Evolutionary conservation across 768 basidiomycete genomes (phyloP).

Genomic region (Lentinus tigrinus): DNA sequence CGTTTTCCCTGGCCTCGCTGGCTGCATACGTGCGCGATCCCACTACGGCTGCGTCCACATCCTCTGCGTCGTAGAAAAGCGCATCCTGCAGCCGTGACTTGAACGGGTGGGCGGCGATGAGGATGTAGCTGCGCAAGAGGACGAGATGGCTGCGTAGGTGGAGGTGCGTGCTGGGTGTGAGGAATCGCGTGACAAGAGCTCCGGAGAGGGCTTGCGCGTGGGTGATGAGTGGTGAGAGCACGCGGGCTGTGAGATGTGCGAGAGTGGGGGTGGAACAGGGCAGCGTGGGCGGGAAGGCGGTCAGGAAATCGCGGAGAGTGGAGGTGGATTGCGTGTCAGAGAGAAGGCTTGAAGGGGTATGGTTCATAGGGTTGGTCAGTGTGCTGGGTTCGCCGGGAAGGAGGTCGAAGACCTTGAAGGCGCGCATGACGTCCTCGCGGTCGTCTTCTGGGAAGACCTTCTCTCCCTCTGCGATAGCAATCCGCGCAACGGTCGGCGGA

Average conservation of each 20-base stretch:
- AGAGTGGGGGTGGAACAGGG: constrained; percentile 68
- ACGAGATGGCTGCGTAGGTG: constrained; percentile 66
- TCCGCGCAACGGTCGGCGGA: not conserved
- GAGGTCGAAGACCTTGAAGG: constrained; percentile 12
- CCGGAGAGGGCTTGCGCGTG: constrained; percentile 66
- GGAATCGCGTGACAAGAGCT: constrained; percentile 65
- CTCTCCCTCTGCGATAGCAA: not conserved
- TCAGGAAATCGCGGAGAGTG: constrained; percentile 49
- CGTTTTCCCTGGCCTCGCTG: constrained; percentile 8
- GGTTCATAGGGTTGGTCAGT: constrained; percentile 11
- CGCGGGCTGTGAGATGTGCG: constrained; percentile 56
- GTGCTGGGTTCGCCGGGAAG: constrained; percentile 10
- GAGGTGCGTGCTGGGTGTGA: constrained; percentile 61
- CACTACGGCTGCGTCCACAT: constrained; percentile 22
- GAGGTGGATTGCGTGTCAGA: constrained; percentile 7
- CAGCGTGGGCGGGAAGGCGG: constrained; percentile 54
- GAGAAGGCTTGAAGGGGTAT: not conserved
- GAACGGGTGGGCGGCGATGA: constrained; percentile 73
- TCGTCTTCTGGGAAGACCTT: not conserved
- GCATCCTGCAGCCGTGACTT: constrained; percentile 66
- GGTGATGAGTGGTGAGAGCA: constrained; percentile 57
- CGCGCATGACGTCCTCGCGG: not conserved
- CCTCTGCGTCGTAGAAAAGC: constrained; percentile 74
- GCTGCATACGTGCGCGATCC: constrained; percentile 12
- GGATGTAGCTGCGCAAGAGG: constrained; percentile 72